phyloP scores from a whole-genome alignment of 78 protist genomes.

The Dictyostelium firmibasis region DNA sequence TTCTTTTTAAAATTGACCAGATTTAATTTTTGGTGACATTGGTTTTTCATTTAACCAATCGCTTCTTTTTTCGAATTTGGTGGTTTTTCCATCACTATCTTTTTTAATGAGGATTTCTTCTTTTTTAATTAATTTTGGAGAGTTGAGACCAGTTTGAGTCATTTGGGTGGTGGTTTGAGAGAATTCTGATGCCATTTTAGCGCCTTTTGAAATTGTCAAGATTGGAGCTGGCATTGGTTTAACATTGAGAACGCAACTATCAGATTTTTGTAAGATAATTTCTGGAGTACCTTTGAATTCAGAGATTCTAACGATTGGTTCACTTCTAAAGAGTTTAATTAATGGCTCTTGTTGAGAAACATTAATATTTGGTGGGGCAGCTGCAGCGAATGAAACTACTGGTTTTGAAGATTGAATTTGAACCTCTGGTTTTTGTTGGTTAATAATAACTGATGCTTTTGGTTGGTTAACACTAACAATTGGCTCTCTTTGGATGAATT shows the following conservation, averaged over 20 bases:
- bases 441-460: constrained; percentile 70
- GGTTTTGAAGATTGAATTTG: constrained; percentile 71
- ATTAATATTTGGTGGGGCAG: constrained; percentile 37
- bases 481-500: constrained; percentile 74
- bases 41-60: constrained; percentile 40
- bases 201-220: neutral
- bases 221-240: constrained; percentile 49
- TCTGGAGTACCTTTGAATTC: constrained; percentile 62
- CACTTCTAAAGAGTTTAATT: constrained; percentile 41
- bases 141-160: neutral
- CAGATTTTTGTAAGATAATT: constrained; percentile 42
- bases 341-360: constrained; percentile 57
- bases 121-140: constrained; percentile 21
- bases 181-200: constrained; percentile 29
- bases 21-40: constrained; percentile 22
- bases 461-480: constrained; percentile 72
- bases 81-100: neutral
- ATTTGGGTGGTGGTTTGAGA: neutral
- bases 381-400: constrained; percentile 8
- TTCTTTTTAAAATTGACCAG: neutral
- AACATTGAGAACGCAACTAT: constrained; percentile 45
- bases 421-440: constrained; percentile 75
- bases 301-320: constrained; percentile 63
- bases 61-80: constrained; percentile 31
- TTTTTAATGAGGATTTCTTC: neutral